phyloP scores from a whole-genome alignment of 2,329 filamentous ascomycete species.

The Colletotrichum melonis region DNA sequence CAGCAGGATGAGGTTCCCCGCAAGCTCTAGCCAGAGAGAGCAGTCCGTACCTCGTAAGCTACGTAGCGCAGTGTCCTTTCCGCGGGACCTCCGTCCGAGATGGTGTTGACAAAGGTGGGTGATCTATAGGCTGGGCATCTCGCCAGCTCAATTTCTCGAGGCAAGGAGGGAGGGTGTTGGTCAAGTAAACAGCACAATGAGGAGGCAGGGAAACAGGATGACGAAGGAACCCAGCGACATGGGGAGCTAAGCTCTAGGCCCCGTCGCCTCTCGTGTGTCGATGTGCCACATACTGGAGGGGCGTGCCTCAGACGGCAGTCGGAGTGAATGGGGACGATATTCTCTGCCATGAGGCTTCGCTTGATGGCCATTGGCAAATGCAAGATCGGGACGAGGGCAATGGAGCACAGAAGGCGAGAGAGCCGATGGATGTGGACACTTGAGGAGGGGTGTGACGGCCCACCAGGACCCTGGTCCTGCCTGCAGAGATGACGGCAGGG shows the following conservation, averaged over 20 bases:
- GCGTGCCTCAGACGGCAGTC: constrained; percentile 24
- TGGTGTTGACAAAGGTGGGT: constrained; percentile 22
- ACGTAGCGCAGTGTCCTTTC: background rate
- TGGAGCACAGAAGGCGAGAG: constrained; percentile 19
- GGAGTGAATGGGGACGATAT: constrained; percentile 6
- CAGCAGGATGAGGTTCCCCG: constrained; percentile 14
- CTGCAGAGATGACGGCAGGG: constrained; percentile 31
- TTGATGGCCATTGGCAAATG: constrained; percentile 22
- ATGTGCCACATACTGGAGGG: constrained; percentile 17
- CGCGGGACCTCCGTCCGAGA: constrained; percentile 21
- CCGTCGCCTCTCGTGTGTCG: constrained; percentile 9
- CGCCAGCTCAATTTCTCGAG: background rate
- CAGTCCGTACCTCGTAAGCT: constrained; percentile 23
- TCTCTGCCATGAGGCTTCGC: constrained; percentile 6
- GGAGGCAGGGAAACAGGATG: background rate
- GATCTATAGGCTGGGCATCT: constrained; percentile 5
- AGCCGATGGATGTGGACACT: constrained; percentile 1
- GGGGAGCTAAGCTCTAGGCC: constrained; percentile 23
- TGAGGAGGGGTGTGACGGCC: constrained; percentile 17
- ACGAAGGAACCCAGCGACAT: constrained; percentile 21
- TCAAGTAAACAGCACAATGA: background rate
- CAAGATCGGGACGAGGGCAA: constrained; percentile 16
- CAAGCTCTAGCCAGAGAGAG: constrained; percentile 9
- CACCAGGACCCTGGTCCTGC: constrained; percentile 6
- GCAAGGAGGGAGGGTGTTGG: background rate